Evolutionary conservation across 805 yeast genomes (phyloP).

Genomic region (Lipomyces kockii): DNA sequence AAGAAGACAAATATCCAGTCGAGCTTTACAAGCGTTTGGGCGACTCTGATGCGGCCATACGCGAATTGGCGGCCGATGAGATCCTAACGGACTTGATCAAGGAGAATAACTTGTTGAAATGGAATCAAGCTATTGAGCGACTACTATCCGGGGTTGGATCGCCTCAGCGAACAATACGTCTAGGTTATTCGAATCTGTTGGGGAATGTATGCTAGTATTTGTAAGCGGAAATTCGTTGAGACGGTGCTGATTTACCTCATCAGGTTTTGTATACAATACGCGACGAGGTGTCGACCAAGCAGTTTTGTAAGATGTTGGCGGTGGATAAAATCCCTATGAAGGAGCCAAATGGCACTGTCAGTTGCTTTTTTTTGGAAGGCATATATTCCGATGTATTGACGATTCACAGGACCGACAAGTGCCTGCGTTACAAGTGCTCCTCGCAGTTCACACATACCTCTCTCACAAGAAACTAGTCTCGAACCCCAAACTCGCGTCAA

Average conservation of each 20-base stretch:
- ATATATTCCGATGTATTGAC: neutral
- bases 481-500: neutral
- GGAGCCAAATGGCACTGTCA: neutral
- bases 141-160: neutral
- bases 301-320: neutral
- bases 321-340: neutral
- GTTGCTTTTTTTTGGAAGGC: neutral
- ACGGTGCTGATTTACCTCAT: neutral
- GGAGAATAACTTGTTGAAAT: slow-evolving; percentile 7
- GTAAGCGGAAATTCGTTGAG: neutral
- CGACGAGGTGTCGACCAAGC: neutral
- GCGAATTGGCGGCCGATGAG: neutral
- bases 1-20: neutral
- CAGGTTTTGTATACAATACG: neutral
- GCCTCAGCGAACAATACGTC: neutral
- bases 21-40: slow-evolving; percentile 3
- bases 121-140: slow-evolving; percentile 2
- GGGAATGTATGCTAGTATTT: neutral
- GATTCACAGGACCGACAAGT: neutral
- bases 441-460: neutral
- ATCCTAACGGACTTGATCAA: neutral
- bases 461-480: neutral
- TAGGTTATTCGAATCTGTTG: slow-evolving; percentile 1
- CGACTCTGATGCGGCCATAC: neutral
- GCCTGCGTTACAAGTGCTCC: neutral